Evolutionary conservation across 2,329 filamentous ascomycete genomes (phyloP), one percentile per base, ranked within the genome.

Genomic region (Exophiala sideris): DNA sequence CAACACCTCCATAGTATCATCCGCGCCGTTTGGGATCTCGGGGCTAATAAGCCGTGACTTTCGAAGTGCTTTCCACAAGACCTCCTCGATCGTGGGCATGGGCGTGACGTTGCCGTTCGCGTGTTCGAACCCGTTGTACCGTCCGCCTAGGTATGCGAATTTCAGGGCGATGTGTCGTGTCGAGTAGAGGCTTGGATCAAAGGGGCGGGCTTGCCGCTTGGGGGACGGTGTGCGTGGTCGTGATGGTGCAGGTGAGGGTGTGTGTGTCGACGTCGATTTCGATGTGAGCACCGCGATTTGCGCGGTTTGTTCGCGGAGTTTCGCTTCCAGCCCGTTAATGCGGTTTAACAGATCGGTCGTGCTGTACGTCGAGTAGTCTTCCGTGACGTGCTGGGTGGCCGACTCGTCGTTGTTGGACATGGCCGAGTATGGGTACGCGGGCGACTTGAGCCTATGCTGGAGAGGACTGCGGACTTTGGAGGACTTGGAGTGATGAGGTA

Each of bases 81-180:
- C 88, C 72, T 96, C 91, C 71, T 99, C 94, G 58, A 99, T 88
- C 0, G 91, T 91, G 4, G 92, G 85, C 58, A 89, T 70, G 3
- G 83, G 82, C 4, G 84, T 87, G 1, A 70, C 74, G 56, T 87
- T 87, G 62, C 84, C 84, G 56, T 81, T 79, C 66, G 92, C 86
- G 71, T 92, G 89, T 75, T 99, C 94, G 69, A 91, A 95, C 1
- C 94, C 94, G 71, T 94, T 92, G 71, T 97, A 99, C 51, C 83
- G 82, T 68, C 89, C 88, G 44, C 94, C 94, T 34, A 97, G 75
- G 69, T 99, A 99, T 36, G 94, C 91, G 59, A 99, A 85, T 71
- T 96, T 97, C 55, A 99, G 76, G 6, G 92, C 94, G 59, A 99
- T 88, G 57, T 87, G 84, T 44, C 94, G 84, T 1, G 90, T 95